Base-by-base conservation (phyloP, 768 basidiomycete species). In the Hebeloma cylindrosporum region DNA sequence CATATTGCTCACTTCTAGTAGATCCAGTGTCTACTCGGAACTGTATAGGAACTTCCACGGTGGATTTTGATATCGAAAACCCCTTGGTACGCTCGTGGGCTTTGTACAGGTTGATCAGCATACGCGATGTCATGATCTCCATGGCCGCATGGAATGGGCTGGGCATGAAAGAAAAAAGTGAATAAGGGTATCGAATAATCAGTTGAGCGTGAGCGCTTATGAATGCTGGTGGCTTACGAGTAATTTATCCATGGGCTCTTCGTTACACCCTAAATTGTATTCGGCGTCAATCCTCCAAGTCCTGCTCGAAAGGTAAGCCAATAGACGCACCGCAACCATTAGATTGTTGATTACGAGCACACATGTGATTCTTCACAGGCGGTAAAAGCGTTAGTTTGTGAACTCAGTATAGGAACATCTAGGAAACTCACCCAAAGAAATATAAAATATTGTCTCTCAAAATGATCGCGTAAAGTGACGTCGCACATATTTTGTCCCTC, bases 241-340 rank as follows among this genome's bases (percentile, higher is more conserved):
- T 44, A 43, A 16, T 73, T 69, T 44, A 75, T 73, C 74, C 74
- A 75, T 3, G 72, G 74, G 25, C 74, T 73, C 26, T 65, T 63
- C 0, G 71, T 73, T 3, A 67, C 48, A 9, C 65, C 71, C 70
- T 74, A n/a, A 13, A 8, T 3, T n/a, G 13, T 3, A 31, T 31
- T n/a, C 5, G 28, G n/a, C 3, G 23, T 21, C 16, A 3, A 31
- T 60, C 63, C 50, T 56, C 14, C 16, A 16, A 18, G 26, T 28
- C 16, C 9, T 18, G n/a, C n/a, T 7, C 17, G 22, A 14, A 14
- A 11, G 9, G 29, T 18, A 9, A 34, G 13, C 7, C 20, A 4
- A 10, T 7, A 46, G 10, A 40, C 48, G 20, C 27, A 49, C 48
- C 42, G 71, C 65, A 10, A 73, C 72, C 72, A 73, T 74, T 6